Evolutionary conservation across 2,329 filamentous ascomycete genomes (phyloP).

Genomic region (Cytospora paraplurivora): DNA sequence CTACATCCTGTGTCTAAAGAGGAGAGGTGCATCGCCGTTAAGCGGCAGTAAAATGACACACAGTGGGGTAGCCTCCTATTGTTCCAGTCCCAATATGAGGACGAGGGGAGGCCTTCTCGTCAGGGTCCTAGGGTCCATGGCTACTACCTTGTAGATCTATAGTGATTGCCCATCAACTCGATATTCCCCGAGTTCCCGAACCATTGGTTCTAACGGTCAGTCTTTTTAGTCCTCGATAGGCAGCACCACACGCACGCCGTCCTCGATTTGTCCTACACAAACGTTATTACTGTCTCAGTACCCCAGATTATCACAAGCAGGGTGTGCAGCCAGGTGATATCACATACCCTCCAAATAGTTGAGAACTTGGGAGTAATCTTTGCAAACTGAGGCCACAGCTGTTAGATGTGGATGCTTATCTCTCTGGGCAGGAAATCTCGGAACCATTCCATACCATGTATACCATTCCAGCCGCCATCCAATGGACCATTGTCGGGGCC

Average conservation of each 20-base stretch:
- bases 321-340: slow-evolving; percentile 15
- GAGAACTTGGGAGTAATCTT: slow-evolving; percentile 33
- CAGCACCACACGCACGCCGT: slow-evolving; percentile 26
- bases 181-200: neutral
- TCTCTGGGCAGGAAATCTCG: neutral
- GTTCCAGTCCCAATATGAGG: too few species aligned
- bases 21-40: neutral
- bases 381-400: slow-evolving; percentile 30
- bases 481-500: slow-evolving; percentile 31
- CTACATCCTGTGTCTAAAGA: neutral
- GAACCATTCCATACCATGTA: slow-evolving; percentile 30
- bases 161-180: neutral
- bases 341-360: slow-evolving; percentile 32
- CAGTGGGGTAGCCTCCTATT: neutral
- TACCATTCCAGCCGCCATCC: slow-evolving; percentile 33
- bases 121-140: too few species aligned
- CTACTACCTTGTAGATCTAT: too few species aligned
- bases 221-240: slow-evolving; percentile 19
- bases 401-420: neutral
- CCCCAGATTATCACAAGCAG: neutral
- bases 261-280: slow-evolving; percentile 18
- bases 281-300: neutral
- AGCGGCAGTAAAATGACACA: neutral
- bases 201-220: neutral
- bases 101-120: too few species aligned